Conservation (phyloP, 176 grass and related monocot species). For the Metroxylon sagu region DNA sequence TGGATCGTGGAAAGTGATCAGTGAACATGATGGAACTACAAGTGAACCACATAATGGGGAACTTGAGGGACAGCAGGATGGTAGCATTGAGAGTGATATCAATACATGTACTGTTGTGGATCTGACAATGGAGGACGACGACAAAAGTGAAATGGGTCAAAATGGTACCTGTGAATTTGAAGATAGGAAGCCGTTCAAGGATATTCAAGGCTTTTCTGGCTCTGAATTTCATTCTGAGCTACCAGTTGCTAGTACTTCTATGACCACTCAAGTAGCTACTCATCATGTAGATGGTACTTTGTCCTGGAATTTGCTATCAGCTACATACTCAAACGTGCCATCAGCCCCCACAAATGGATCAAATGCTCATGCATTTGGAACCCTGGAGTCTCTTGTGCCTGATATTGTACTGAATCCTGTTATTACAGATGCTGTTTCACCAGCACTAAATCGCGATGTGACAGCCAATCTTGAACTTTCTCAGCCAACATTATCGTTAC, state of each 20-base stretch:
- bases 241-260: conserved; percentile 2
- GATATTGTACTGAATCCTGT: conserved; percentile 39
- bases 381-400: conserved; percentile 56
- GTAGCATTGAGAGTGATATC: conserved; percentile 23
- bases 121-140: conserved; percentile 49
- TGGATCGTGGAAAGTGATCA: conserved; percentile 66
- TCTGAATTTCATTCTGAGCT: conserved; percentile 23
- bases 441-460: conserved; percentile 11
- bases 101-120: conserved; percentile 39
- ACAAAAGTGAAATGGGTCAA: conserved; percentile 23
- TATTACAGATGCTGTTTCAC: conserved; percentile 36
- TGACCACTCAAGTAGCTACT: conserved; percentile 8
- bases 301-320: background rate
- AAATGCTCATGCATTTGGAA: conserved; percentile 41
- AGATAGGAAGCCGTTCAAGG: conserved; percentile 70
- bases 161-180: conserved; percentile 17
- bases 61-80: conserved; percentile 15
- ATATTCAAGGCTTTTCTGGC: conserved; percentile 32
- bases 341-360: conserved; percentile 18
- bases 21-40: conserved; percentile 44
- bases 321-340: no score
- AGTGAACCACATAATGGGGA: conserved; percentile 24
- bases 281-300: background rate
- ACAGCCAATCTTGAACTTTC: conserved; percentile 28
- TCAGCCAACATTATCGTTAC: conserved; percentile 17